Conservation (phyloP, 2,329 filamentous ascomycete species). For the Cytospora chrysosperma region DNA sequence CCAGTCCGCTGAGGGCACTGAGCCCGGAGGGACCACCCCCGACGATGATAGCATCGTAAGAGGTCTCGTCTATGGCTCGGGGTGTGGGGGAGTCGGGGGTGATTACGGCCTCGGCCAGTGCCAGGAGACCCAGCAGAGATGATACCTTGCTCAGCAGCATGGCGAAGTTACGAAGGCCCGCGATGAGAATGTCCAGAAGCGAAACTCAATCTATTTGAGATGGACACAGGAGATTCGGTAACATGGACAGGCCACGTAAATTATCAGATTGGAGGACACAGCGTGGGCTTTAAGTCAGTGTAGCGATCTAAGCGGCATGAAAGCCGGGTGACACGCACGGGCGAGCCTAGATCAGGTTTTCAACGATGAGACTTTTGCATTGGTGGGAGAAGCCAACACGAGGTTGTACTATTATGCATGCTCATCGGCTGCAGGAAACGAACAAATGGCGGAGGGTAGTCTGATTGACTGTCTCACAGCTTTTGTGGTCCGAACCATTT, state of each 20-base stretch:
- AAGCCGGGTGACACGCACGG: neutral
- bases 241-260: neutral
- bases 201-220: neutral
- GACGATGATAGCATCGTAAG: constrained; percentile 56
- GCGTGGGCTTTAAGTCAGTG: neutral
- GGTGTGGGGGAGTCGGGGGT: neutral
- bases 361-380: neutral
- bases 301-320: neutral
- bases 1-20: constrained; percentile 54
- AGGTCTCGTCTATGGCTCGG: neutral
- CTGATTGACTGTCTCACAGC: neutral
- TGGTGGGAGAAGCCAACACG: neutral
- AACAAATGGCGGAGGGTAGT: neutral
- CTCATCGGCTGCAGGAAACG: neutral
- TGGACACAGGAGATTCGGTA: neutral
- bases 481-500: neutral
- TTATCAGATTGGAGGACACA: neutral
- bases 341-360: neutral
- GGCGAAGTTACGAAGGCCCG: neutral
- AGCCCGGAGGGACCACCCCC: constrained; percentile 59
- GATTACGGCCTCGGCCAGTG: neutral
- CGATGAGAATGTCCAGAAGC: neutral
- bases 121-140: neutral
- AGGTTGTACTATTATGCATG: no score
- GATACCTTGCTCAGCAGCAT: constrained; percentile 1